Percentiles rank a stretch among this genome's conserved stretches.
phyloP scores from a whole-genome alignment of 306 rosid species.

The Rosa multiflora region DNA sequence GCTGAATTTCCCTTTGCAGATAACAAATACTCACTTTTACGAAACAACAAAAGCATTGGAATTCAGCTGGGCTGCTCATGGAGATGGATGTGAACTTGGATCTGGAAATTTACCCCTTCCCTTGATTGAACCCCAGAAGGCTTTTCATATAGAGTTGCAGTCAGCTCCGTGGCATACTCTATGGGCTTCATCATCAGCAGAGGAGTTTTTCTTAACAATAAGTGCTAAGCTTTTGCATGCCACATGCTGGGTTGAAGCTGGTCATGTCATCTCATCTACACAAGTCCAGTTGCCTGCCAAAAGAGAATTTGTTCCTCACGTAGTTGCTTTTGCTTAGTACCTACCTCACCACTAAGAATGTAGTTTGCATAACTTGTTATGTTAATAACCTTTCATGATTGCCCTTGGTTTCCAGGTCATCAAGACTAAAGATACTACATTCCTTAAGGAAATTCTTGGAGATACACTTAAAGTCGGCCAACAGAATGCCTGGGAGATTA shows the following conservation, averaged over 20 bases:
- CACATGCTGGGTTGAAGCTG: conserved; percentile 80
- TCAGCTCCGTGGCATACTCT: conserved; percentile 76
- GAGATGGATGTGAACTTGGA: conserved; percentile 72
- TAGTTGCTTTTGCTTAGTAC: conserved; percentile 30
- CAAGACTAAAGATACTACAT: conserved; percentile 36
- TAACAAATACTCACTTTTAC: conserved; percentile 66
- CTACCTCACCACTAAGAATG: conserved; percentile 4
- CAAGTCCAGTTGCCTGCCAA: conserved; percentile 76
- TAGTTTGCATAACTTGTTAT: conserved; percentile 23
- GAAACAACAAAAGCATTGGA: conserved; percentile 75
- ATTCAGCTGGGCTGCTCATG: conserved; percentile 75
- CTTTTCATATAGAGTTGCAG: conserved; percentile 49
- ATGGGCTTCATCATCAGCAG: conserved; percentile 57
- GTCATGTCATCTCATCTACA: conserved; percentile 71
- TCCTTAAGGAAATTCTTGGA: conserved; percentile 48
- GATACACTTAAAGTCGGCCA: conserved; percentile 54
- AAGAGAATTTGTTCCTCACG: conserved; percentile 56
- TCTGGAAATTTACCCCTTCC: conserved; percentile 62
- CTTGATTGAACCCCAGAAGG: conserved; percentile 62
- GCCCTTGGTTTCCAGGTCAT: conserved; percentile 53
- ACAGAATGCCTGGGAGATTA: conserved; percentile 68
- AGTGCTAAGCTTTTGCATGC: conserved; percentile 63
- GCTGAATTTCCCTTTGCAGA: conserved; percentile 44
- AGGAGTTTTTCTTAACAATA: conserved; percentile 60
- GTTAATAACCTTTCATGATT: conserved; percentile 12